Percentiles rank a stretch among this genome's conserved stretches.
Conservation (phyloP, 352 stramenopile genomes). For the Pythium sp. region DNA sequence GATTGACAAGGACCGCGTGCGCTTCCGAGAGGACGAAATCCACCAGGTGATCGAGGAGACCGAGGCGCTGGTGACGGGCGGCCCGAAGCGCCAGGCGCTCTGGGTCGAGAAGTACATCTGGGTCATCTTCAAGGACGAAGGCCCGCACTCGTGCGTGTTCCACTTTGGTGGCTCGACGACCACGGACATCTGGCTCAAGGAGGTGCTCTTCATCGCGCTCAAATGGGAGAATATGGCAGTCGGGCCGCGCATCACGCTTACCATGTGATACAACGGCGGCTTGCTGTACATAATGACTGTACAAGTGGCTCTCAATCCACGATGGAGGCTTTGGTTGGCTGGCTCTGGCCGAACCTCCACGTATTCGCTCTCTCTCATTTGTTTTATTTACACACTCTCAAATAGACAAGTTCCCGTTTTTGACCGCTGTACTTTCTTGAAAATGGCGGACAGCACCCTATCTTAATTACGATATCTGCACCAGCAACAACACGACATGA, state of each 20-base stretch:
- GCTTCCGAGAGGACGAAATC: conserved; percentile 44
- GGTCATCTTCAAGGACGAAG: conserved; percentile 47
- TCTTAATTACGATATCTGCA: too few relatives aligned
- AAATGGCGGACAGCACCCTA: too few relatives aligned
- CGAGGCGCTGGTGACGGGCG: neutral
- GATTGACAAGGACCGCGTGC: conserved; percentile 46
- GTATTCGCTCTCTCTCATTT: neutral
- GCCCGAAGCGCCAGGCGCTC: conserved; percentile 23
- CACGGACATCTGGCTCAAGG: conserved; percentile 54
- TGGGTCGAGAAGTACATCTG: conserved; percentile 73
- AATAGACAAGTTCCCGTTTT: neutral
- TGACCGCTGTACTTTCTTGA: neutral
- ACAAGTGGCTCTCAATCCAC: neutral
- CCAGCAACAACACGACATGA: too few relatives aligned
- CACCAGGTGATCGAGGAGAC: conserved; percentile 20
- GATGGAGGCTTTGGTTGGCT: neutral
- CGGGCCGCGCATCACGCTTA: conserved; percentile 27
- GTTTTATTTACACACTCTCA: neutral
- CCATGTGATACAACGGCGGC: neutral
- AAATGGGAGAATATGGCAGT: conserved; percentile 65
- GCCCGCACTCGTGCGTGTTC: conserved; percentile 35
- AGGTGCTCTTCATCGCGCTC: conserved; percentile 67
- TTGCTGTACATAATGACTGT: neutral
- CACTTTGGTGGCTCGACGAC: conserved; percentile 59
- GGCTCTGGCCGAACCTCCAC: neutral